These are phyloP conservation scores for Vickermania ingenoplastis DNA, from an alignment of 208 protist species.

Conservation along the genomic window DNA sequence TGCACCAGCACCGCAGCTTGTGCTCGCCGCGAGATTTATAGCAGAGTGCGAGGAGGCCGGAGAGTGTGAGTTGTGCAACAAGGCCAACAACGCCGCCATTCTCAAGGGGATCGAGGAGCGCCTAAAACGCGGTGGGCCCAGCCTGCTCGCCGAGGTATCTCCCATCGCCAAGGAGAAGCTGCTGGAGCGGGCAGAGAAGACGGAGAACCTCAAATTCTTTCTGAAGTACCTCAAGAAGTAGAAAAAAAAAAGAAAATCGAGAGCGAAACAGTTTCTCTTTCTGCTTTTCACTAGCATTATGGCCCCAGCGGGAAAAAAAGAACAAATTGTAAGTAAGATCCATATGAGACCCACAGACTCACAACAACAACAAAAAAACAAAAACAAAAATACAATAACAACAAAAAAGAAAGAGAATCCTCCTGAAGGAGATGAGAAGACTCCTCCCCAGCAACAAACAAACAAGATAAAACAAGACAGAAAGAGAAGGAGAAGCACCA, in stretches of 20 bases:
- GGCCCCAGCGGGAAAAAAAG: too few relatives aligned
- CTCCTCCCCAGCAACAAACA: too few relatives aligned
- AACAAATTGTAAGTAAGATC: too few relatives aligned
- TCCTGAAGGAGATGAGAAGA: too few relatives aligned
- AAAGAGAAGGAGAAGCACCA: too few relatives aligned
- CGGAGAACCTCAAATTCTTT: not conserved
- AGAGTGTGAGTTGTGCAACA: slow-evolving; percentile 30
- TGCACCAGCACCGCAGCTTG: slow-evolving; percentile 16
- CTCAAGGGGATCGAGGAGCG: slow-evolving; percentile 17
- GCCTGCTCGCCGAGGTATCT: slow-evolving; percentile 15
- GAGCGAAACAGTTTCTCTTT: not conserved
- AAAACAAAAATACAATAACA: too few relatives aligned
- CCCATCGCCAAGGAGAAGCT: slow-evolving; percentile 2
- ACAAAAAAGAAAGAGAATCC: too few relatives aligned
- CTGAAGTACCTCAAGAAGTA: not conserved
- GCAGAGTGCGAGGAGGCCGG: slow-evolving; percentile 7
- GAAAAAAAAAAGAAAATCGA: too few relatives aligned
- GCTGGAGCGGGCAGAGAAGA: not conserved
- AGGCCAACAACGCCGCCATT: slow-evolving; percentile 28
- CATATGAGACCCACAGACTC: too few relatives aligned
- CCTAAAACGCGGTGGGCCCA: slow-evolving; percentile 17
- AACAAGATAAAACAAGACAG: too few relatives aligned
- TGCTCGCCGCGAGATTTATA: slow-evolving; percentile 21
- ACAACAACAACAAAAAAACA: too few relatives aligned
- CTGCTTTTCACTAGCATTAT: not conserved